Conservation (phyloP, 2,329 filamentous ascomycete genomes). For the Emericellopsis atlantica region DNA sequence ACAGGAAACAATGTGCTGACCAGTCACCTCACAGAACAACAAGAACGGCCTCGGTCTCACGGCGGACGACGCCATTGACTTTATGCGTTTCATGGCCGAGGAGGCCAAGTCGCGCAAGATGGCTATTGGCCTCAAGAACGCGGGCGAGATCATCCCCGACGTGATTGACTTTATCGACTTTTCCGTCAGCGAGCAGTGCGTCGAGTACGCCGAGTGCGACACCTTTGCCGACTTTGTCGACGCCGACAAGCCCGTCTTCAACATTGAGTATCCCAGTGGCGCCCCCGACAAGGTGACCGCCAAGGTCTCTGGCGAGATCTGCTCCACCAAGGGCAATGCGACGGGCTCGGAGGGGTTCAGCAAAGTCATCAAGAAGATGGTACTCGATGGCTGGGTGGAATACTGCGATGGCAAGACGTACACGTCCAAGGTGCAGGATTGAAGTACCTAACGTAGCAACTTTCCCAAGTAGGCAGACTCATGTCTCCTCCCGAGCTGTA, state of each 20-base stretch:
- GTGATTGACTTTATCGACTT: conserved; percentile 43
- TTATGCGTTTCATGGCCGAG: conserved; percentile 44
- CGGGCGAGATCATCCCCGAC: conserved; percentile 40
- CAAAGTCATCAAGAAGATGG: conserved; percentile 53
- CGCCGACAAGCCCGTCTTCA: conserved; percentile 55
- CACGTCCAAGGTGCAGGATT: neutral
- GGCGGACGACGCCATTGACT: conserved; percentile 40
- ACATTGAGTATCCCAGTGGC: conserved; percentile 56
- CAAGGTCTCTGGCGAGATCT: conserved; percentile 24
- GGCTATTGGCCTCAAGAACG: conserved; percentile 58
- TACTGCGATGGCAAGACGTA: conserved; percentile 31
- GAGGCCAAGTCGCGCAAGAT: conserved; percentile 41
- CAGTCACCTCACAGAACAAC: conserved; percentile 29
- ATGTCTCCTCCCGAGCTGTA: too few species aligned
- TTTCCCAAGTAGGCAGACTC: neutral
- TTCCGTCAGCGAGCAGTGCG: conserved; percentile 59
- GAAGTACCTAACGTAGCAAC: neutral
- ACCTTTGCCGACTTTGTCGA: conserved; percentile 44
- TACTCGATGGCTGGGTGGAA: conserved; percentile 49
- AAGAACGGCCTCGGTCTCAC: conserved; percentile 50
- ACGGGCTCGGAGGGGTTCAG: conserved; percentile 39
- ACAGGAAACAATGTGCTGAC: neutral
- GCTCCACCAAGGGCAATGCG: conserved; percentile 22
- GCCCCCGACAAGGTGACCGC: conserved; percentile 26
- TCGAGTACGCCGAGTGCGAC: conserved; percentile 45